Conservation (phyloP, 768 basidiomycete species). For the Boletus vinaceobasis region DNA sequence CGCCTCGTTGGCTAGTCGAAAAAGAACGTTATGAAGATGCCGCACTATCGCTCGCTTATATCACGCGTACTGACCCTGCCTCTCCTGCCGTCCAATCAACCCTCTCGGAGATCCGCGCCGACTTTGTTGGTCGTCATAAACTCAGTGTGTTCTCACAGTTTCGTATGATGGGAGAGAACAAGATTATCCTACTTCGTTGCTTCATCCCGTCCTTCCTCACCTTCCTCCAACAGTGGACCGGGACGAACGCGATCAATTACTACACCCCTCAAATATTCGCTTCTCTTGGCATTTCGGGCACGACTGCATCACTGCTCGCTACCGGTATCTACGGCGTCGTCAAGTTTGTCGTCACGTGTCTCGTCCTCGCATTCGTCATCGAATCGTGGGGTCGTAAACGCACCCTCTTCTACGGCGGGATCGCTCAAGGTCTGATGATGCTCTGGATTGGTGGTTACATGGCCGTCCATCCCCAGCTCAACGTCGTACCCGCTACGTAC, state of each 20-base stretch:
- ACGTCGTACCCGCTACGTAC: conserved; percentile 30
- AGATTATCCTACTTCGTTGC: conserved; percentile 28
- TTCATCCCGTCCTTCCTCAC: conserved; percentile 33
- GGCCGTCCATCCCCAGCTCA: conserved; percentile 27
- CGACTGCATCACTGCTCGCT: conserved; percentile 33
- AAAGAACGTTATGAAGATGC: conserved; percentile 35
- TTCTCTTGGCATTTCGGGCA: conserved; percentile 32
- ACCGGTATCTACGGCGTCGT: conserved; percentile 42
- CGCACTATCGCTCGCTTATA: conserved; percentile 30
- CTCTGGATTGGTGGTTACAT: conserved; percentile 35
- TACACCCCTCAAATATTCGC: conserved; percentile 38
- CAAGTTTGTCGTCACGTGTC: conserved; percentile 32
- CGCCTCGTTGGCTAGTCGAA: conserved; percentile 41
- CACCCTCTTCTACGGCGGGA: conserved; percentile 35
- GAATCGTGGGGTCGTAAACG: conserved; percentile 39
- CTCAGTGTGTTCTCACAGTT: conserved; percentile 27
- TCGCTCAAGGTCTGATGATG: conserved; percentile 36
- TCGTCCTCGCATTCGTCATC: conserved; percentile 37
- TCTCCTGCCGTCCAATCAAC: conserved; percentile 31
- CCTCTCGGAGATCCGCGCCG: conserved; percentile 35
- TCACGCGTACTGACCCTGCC: conserved; percentile 18
- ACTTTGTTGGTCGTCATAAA: conserved; percentile 31
- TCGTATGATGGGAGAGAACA: conserved; percentile 34
- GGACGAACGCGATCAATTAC: conserved; percentile 42
- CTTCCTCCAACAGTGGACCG: conserved; percentile 40